phyloP scores from a whole-genome alignment of 2,329 filamentous ascomycete genomes.

The Calcarisporium arbuscula region DNA sequence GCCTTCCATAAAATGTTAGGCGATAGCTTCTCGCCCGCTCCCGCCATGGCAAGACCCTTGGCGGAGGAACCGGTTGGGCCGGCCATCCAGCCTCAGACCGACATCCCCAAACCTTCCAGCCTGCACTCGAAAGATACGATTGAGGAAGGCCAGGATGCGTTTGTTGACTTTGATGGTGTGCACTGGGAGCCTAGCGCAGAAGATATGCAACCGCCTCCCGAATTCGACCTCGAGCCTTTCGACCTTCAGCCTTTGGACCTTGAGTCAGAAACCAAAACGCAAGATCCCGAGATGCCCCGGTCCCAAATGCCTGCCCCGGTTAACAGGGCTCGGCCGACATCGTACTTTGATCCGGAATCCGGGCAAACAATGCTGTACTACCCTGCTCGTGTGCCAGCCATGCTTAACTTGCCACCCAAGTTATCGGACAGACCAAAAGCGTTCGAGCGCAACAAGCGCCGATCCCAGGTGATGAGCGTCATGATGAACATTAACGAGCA shows the following conservation, averaged over 20 bases:
- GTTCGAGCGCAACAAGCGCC: slow-evolving; percentile 59
- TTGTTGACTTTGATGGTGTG: slow-evolving; percentile 76
- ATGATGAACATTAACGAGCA: slow-evolving; percentile 34
- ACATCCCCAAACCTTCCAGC: slow-evolving; percentile 36
- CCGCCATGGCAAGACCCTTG: no score
- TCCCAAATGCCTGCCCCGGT: no score
- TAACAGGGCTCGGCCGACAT: no score
- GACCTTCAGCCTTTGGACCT: no score
- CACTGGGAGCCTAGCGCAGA: slow-evolving; percentile 57
- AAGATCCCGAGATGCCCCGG: no score
- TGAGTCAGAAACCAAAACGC: no score
- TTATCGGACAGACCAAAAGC: slow-evolving; percentile 68
- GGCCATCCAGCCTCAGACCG: no score
- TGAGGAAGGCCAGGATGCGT: slow-evolving; percentile 61
- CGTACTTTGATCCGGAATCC: slow-evolving; percentile 57
- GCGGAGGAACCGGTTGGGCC: no score
- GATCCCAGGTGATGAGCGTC: slow-evolving; percentile 64
- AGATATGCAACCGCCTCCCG: slow-evolving; percentile 15
- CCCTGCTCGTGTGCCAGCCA: slow-evolving; percentile 85
- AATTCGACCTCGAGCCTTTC: slow-evolving; percentile 11
- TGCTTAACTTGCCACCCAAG: slow-evolving; percentile 87
- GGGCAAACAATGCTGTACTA: slow-evolving; percentile 88
- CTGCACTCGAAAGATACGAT: slow-evolving; percentile 54
- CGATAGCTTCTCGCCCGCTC: slow-evolving; percentile 9
- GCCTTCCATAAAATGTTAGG: slow-evolving; percentile 29